Evolutionary conservation across 1,139 yeast species (phyloP).

Genomic region (Kodamaea ohmeri): DNA sequence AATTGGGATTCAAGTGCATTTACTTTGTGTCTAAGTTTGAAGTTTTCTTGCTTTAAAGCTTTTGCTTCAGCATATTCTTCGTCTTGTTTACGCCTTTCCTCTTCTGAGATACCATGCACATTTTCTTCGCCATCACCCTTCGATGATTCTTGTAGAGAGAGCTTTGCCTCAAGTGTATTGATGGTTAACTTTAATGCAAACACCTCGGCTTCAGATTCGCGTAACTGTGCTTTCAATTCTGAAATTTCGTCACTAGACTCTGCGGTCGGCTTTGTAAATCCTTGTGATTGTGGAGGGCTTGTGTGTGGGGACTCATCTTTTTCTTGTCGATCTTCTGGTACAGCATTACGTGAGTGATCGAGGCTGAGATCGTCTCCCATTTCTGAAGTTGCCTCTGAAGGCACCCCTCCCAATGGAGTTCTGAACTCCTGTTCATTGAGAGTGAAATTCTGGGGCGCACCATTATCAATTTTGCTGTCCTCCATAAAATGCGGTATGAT

Average conservation of each 20-base stretch:
- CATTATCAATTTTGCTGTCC: not conserved
- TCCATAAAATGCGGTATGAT: conserved; percentile 1
- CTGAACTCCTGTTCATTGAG: not conserved
- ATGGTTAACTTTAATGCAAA: conserved; percentile 15
- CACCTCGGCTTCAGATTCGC: conserved; percentile 16
- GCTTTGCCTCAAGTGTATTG: conserved; percentile 12
- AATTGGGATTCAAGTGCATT: conserved; percentile 5
- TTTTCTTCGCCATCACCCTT: not conserved
- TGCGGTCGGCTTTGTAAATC: conserved; percentile 12
- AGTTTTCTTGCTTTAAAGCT: not conserved
- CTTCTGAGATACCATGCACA: too few relatives aligned
- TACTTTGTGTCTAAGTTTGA: not conserved
- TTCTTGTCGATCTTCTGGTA: not conserved
- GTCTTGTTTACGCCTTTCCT: conserved; percentile 7
- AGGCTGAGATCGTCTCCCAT: conserved; percentile 14
- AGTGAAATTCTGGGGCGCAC: not conserved
- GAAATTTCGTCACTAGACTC: conserved; percentile 4
- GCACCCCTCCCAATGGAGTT: not conserved
- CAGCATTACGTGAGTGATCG: not conserved
- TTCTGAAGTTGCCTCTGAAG: conserved; percentile 5
- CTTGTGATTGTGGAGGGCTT: conserved; percentile 28
- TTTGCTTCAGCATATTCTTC: conserved; percentile 1
- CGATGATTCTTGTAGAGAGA: not conserved
- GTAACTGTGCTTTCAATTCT: conserved; percentile 13
- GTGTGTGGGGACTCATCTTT: conserved; percentile 20